phyloP scores from a whole-genome alignment of 495 filamentous ascomycete genomes.

The Ramalina intermedia region DNA sequence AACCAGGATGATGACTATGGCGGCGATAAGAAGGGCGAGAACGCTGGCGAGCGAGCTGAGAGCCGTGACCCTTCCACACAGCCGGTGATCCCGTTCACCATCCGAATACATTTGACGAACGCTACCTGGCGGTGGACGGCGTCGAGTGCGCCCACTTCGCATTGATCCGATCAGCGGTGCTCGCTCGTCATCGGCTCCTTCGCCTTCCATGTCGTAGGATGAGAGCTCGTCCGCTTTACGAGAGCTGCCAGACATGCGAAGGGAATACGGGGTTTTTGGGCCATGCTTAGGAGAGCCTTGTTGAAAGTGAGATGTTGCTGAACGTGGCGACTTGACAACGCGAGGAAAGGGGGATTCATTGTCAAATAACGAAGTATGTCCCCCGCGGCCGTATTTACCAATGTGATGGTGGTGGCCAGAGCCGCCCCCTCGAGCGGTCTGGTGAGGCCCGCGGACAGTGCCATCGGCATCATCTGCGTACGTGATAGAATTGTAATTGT shows the following conservation, averaged over 20 bases:
- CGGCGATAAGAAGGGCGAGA: conserved; percentile 60
- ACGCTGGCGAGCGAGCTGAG: conserved; percentile 64
- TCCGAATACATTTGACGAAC: conserved; percentile 65
- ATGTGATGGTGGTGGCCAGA: conserved; percentile 61
- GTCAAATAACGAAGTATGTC: conserved; percentile 60
- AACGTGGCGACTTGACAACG: conserved; percentile 23
- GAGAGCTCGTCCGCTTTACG: conserved; percentile 42
- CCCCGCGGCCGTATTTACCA: conserved; percentile 55
- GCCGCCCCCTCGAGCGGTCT: conserved; percentile 39
- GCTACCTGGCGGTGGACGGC: conserved; percentile 41
- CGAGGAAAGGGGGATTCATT: conserved; percentile 55
- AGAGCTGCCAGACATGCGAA: conserved; percentile 28
- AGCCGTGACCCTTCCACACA: conserved; percentile 59
- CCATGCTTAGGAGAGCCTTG: conserved; percentile 43
- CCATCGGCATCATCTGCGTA: conserved; percentile 46
- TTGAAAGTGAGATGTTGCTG: conserved; percentile 21
- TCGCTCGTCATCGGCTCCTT: conserved; percentile 80
- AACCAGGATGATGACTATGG: conserved; percentile 72
- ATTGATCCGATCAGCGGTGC: conserved; percentile 65
- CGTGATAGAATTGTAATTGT: conserved; percentile 49
- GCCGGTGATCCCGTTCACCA: conserved; percentile 48
- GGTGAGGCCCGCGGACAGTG: conserved; percentile 36
- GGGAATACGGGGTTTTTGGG: conserved; percentile 15
- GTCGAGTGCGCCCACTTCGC: conserved; percentile 47
- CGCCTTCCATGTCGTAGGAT: conserved; percentile 52